phyloP scores from a whole-genome alignment of 805 yeast genomes.

The Ogataea siamensis region DNA sequence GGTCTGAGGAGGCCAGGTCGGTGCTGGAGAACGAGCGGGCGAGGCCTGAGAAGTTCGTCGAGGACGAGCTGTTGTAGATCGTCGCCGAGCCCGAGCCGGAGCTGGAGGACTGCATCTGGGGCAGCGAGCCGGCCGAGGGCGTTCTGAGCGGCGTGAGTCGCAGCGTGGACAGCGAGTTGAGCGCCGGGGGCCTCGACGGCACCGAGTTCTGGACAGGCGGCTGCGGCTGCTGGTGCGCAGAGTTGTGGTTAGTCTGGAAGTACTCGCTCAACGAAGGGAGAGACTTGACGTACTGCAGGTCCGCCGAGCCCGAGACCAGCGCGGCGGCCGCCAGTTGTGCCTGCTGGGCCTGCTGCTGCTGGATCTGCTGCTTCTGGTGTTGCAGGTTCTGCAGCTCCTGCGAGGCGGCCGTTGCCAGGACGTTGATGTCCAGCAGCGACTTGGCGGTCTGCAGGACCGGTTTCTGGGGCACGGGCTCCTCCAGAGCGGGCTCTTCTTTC shows the following conservation, averaged over 20 bases:
- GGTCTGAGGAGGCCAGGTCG: conserved; percentile 32
- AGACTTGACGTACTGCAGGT: conserved; percentile 44
- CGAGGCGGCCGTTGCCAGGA: conserved; percentile 53
- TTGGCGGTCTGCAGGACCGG: conserved; percentile 24
- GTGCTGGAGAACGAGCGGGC: conserved; percentile 40
- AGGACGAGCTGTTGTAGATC: conserved; percentile 8
- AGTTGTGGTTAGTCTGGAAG: conserved; percentile 38
- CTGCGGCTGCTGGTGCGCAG: conserved; percentile 19
- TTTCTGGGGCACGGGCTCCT: conserved; percentile 14
- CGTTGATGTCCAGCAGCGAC: conserved; percentile 43
- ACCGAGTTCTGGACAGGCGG: conserved; percentile 37
- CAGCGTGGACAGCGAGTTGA: conserved; percentile 41
- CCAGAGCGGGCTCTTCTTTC: conserved; percentile 19
- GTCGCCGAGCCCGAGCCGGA: not conserved
- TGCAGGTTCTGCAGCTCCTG: conserved; percentile 49
- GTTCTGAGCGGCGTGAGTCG: conserved; percentile 43
- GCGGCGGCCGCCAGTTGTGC: conserved; percentile 24
- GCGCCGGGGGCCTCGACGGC: conserved; percentile 18
- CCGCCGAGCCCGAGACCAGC: conserved; percentile 16
- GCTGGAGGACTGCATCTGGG: conserved; percentile 14
- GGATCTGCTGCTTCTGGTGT: conserved; percentile 21
- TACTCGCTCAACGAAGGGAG: conserved; percentile 52
- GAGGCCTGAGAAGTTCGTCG: conserved; percentile 15
- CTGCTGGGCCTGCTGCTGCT: conserved; percentile 12
- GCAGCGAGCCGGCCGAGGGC: conserved; percentile 18